Conservation (phyloP, 768 basidiomycete species). For the Psilocybe cyanescens region DNA sequence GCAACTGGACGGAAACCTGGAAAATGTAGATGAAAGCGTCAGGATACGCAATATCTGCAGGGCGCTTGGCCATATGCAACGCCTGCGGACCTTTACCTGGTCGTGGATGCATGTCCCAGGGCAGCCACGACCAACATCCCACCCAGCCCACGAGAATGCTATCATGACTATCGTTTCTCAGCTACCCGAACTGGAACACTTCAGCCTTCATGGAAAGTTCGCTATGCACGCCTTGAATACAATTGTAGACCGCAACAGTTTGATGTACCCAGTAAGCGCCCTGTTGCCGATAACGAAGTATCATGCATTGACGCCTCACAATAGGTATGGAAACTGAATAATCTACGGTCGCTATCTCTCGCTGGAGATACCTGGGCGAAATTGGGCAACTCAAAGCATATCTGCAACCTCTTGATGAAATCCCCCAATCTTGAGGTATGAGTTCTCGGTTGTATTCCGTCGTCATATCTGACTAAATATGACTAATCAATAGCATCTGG, state of each 20-base stretch:
- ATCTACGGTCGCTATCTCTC: constrained; percentile 33
- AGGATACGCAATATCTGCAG: constrained; percentile 41
- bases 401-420: constrained; percentile 30
- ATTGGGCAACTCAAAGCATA: constrained; percentile 31
- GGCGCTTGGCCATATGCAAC: constrained; percentile 45
- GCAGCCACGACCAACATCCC: constrained; percentile 32
- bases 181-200: constrained; percentile 33
- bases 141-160: constrained; percentile 40
- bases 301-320: constrained; percentile 2
- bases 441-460: neutral
- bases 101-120: constrained; percentile 31
- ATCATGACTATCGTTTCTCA: constrained; percentile 36
- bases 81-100: constrained; percentile 49
- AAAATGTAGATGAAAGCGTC: constrained; percentile 33
- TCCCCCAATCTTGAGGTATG: constrained; percentile 34
- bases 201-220: constrained; percentile 42
- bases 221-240: constrained; percentile 38
- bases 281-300: neutral
- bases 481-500: constrained; percentile 36
- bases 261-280: constrained; percentile 41
- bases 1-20: constrained; percentile 22
- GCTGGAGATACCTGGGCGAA: constrained; percentile 34
- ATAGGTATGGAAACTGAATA: constrained; percentile 34
- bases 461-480: neutral
- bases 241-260: constrained; percentile 30